phyloP scores from a whole-genome alignment of 2,329 filamentous ascomycete species.

The Graphiopsis chlorocephala region DNA sequence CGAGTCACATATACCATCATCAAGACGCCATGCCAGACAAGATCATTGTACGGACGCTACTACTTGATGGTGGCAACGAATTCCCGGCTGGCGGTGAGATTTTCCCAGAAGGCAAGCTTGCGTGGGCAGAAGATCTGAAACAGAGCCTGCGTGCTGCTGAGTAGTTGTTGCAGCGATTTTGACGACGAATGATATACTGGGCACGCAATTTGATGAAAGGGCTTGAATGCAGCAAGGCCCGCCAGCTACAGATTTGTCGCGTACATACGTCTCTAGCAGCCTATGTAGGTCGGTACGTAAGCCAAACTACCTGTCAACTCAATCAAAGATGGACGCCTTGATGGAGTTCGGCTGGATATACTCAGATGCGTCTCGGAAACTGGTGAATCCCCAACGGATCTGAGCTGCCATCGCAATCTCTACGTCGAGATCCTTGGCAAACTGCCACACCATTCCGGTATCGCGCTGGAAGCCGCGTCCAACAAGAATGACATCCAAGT shows the following conservation, averaged over 20 bases:
- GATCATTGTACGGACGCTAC: slow-evolving; percentile 39
- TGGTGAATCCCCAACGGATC: slow-evolving; percentile 57
- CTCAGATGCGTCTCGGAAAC: slow-evolving; percentile 38
- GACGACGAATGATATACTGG: not conserved
- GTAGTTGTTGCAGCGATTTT: not conserved
- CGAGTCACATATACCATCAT: slow-evolving; percentile 41
- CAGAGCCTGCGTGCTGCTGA: slow-evolving; percentile 14
- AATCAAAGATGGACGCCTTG: slow-evolving; percentile 8
- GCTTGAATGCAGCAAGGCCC: not conserved
- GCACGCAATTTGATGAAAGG: not conserved
- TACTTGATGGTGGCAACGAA: slow-evolving; percentile 37
- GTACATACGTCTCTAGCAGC: not conserved
- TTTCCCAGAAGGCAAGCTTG: slow-evolving; percentile 37
- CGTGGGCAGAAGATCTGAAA: slow-evolving; percentile 34
- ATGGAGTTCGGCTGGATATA: slow-evolving; percentile 22
- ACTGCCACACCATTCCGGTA: slow-evolving; percentile 66
- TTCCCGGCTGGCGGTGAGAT: slow-evolving; percentile 39
- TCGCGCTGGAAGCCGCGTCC: slow-evolving; percentile 79
- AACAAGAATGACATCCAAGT: slow-evolving; percentile 67
- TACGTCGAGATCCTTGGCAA: slow-evolving; percentile 69
- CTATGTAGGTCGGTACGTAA: not conserved
- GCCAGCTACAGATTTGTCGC: not conserved
- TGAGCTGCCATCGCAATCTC: slow-evolving; percentile 61
- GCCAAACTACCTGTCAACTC: not conserved
- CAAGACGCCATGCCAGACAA: slow-evolving; percentile 41